Evolutionary conservation across 495 filamentous ascomycete species (phyloP), one percentile per base, ranked within the genome.

Genomic region (Trichoderma virens): DNA sequence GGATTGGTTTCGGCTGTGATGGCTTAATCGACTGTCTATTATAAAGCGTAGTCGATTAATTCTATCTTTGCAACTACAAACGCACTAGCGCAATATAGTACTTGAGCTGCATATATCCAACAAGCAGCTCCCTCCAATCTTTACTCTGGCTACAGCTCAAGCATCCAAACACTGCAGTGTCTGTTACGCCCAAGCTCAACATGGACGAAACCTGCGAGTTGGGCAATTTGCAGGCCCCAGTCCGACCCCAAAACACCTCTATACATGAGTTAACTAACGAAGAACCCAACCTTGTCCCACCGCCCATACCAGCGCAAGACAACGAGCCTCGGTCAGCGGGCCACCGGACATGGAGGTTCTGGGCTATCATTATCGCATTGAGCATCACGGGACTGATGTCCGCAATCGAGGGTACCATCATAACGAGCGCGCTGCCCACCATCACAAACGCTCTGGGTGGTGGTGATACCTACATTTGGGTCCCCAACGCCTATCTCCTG

Each of bases 391-490:
- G 35, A 0, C 65, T 78, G 35, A 63, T 76, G 20, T 65, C 67
- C 1, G 71, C 75, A 20, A 67, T 83, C 1, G 79, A 82, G 23
- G 71, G 62, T 30, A 73, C 76, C 1, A 71, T 83, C 67, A 69
- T 76, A 14, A 67, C 76, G 3, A 80, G 73, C 0, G 73, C 78
- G 1, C 69, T 82, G 32, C 80, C 81, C 7, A 66, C 65, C 18
- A 78, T 83, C 60, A 66, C 67, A 1, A 56, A 41, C 6, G 73
- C 71, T 0, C 66, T 83, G n/a, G 59, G 66, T 16, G 68, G 66
- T 8, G 73, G 71, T 0, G 65, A 71, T 1, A 45, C 61, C 38
- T 84, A 80, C 65, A 66, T 82, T 61, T 82, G 79, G 79, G 65
- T 76, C 25, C 69, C 65, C 18, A 79, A 78, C 62, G 69, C 62